Conservation (phyloP, 768 basidiomycete species). For the Scleroderma citrinum region DNA sequence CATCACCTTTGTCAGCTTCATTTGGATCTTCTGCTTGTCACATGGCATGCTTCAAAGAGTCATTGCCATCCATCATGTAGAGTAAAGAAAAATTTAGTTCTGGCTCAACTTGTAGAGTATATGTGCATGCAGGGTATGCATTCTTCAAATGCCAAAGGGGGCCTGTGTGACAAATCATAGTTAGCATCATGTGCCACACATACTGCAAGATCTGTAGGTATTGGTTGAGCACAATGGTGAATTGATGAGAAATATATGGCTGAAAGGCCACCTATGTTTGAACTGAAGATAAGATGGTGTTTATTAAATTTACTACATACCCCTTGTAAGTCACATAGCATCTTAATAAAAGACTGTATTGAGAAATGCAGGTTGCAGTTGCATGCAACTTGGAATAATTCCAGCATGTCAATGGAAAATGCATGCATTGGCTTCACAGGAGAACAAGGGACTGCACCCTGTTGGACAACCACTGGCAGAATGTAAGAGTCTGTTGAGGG, state of each 20-base stretch:
- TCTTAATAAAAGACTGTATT: constrained; percentile 13
- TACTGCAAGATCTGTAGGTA: constrained; percentile 10
- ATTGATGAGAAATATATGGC: neutral
- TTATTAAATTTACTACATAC: too few species aligned
- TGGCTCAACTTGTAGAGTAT: constrained; percentile 5
- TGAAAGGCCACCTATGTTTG: constrained; percentile 4
- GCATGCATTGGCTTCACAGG: too few species aligned
- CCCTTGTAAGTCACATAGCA: constrained; percentile 11
- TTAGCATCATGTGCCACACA: neutral
- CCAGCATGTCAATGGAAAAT: too few species aligned
- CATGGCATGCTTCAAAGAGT: too few species aligned
- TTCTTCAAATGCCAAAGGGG: constrained; percentile 8
- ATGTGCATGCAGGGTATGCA: constrained; percentile 9
- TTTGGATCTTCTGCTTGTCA: too few species aligned
- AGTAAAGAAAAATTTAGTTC: neutral
- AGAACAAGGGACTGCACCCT: too few species aligned
- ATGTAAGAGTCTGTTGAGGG: too few species aligned
- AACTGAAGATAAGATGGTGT: neutral
- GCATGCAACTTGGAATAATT: constrained; percentile 6
- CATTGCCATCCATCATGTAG: constrained; percentile 11
- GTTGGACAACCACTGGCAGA: too few species aligned
- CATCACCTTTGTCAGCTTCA: too few species aligned
- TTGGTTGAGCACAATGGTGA: neutral
- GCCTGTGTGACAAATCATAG: too few species aligned
- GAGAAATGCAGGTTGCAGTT: constrained; percentile 10